Conservation (phyloP, 2,329 filamentous ascomycete species). For the Colletotrichum chlorophyti region DNA sequence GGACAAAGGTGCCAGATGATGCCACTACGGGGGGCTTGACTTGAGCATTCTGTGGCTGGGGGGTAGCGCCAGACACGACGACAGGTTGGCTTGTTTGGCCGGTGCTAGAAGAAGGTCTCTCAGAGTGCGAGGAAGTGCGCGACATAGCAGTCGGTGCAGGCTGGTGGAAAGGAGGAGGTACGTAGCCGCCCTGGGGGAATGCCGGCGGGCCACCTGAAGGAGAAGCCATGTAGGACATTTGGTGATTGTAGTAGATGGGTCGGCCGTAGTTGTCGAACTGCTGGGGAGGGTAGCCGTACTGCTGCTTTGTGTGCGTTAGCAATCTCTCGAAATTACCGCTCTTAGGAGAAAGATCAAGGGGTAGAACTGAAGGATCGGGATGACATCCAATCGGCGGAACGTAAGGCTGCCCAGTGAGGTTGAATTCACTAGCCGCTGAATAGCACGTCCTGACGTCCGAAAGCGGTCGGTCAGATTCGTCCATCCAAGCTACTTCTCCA, state of each 20-base stretch:
- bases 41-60: constrained; percentile 69
- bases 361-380: constrained; percentile 32
- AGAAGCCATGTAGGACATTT: constrained; percentile 58
- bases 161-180: constrained; percentile 45
- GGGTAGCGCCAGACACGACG: constrained; percentile 65
- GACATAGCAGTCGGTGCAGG: constrained; percentile 71
- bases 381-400: constrained; percentile 27
- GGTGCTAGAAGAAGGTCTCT: constrained; percentile 69
- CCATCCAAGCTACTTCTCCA: constrained; percentile 43
- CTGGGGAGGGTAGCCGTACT: constrained; percentile 60
- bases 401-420: constrained; percentile 36
- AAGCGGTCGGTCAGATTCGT: constrained; percentile 17
- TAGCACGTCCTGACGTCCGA: constrained; percentile 2
- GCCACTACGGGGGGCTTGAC: constrained; percentile 50
- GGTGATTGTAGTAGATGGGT: constrained; percentile 49
- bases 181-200: constrained; percentile 55
- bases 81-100: constrained; percentile 65
- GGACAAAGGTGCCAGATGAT: constrained; percentile 53
- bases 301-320: constrained; percentile 76
- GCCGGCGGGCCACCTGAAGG: constrained; percentile 39
- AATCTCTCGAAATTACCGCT: constrained; percentile 74
- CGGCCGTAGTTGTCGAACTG: constrained; percentile 50
- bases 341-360: constrained; percentile 71
- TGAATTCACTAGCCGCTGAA: constrained; percentile 25
- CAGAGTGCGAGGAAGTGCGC: constrained; percentile 81